A percentile compares a stretch with the other conserved stretches of the same genome.
Evolutionary conservation across 148 eudicot genomes (phyloP).

Genomic region (Vaccinium myrtillus): DNA sequence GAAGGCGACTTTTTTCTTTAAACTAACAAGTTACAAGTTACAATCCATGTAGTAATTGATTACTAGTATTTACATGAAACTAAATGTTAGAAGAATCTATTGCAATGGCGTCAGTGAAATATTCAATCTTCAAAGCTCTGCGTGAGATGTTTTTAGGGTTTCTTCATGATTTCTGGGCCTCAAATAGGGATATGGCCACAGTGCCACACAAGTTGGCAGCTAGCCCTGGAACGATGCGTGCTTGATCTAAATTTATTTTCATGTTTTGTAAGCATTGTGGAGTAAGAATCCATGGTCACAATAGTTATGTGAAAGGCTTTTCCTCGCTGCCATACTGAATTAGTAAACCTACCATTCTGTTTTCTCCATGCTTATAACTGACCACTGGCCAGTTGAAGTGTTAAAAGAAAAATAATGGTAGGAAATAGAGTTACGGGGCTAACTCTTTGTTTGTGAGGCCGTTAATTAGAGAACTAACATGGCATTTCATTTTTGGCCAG

Average conservation of each 20-base stretch:
- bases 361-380: not conserved
- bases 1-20: not conserved
- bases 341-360: not conserved
- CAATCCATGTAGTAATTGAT: not conserved
- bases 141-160: not conserved
- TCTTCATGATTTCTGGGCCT: not conserved
- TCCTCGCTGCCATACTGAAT: not conserved
- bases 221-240: not conserved
- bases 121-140: not conserved
- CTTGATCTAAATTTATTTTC: not conserved
- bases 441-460: not conserved
- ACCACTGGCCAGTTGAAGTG: not conserved
- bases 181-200: constrained; percentile 1
- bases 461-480: not conserved
- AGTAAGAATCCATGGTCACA: not conserved
- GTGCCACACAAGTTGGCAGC: not conserved
- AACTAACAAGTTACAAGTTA: not conserved
- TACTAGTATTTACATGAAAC: not conserved
- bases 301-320: not conserved
- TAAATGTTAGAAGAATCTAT: not conserved
- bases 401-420: not conserved
- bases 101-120: not conserved
- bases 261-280: not conserved
- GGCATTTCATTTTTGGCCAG: constrained; percentile 29
- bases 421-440: not conserved